Base-by-base conservation (phyloP, 108 stramenopile genomes). In the Nitzschia sp. region DNA sequence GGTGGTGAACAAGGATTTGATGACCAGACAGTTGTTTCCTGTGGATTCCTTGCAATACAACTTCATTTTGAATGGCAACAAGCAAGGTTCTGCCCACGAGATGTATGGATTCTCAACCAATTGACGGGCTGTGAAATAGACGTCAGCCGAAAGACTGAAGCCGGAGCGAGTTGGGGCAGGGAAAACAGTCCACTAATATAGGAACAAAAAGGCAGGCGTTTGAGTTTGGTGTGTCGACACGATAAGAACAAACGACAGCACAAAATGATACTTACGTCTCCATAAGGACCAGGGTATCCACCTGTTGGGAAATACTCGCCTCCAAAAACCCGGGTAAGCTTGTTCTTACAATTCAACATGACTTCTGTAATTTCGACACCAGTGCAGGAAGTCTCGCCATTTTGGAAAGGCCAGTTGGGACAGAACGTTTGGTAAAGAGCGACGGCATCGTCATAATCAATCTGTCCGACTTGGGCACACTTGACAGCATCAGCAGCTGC, bases 361-460 rank as follows among this genome's bases (percentile, higher is more conserved):
- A 62, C 22, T 43, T 43, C 41, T 7, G 15, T n/a, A 9, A 62
- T n/a, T 3, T 24, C 43, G 19, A 62, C 20, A 14, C 40, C 40
- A 15, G 29, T n/a, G 21, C 61, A 62, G 17, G 61, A 43, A 14
- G 12, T 22, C 7, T 22, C 57, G 10, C 10, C 57, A 3, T 48
- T 48, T 11, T 39, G 10, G n/a, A 39, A 43, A 1, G 42, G 42
- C n/a, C 40, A 62, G 41, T 20, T n/a, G 24, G 61, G 61, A 19
- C 61, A 62, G 8, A 62, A 62, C 1, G 12, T 12, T 43, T 46
- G 61, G 22, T 62, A 62, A 1, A 62, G 10, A 8, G n/a, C 21
- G 1, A 44, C 61, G 3, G 61, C 61, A 62, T 46, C 43, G 14
- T 20, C 22, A 8, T 62, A 62, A 62, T 46, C 43, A 24, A 62